Evolutionary conservation across 2,329 filamentous ascomycete species (phyloP).

Genomic region (Sporothrix globosa): DNA sequence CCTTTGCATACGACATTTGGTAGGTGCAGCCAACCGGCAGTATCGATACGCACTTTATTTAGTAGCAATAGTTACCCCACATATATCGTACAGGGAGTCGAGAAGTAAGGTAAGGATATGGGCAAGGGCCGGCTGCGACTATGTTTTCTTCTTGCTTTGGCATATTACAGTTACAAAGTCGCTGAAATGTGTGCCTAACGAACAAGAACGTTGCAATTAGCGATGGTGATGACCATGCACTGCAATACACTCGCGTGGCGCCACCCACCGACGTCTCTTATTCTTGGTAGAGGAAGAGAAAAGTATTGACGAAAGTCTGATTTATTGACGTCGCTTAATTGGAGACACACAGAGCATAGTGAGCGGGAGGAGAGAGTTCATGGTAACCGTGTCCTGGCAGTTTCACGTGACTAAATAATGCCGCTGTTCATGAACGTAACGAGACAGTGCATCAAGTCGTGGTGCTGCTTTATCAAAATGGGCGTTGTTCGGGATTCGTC

Average conservation of each 20-base stretch:
- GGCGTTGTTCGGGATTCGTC: constrained; percentile 13
- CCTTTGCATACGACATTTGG: not conserved
- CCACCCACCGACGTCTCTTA: not conserved
- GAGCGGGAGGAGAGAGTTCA: not conserved
- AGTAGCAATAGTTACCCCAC: constrained; percentile 27
- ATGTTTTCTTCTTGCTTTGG: not conserved
- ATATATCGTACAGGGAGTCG: not conserved
- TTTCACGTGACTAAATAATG: not conserved
- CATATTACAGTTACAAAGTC: not conserved
- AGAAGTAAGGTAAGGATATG: not conserved
- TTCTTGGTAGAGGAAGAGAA: not conserved
- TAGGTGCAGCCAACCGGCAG: not conserved
- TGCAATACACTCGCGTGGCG: not conserved
- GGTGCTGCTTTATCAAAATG: not conserved
- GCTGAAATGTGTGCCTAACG: not conserved
- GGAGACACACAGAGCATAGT: not conserved
- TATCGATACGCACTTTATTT: too few relatives aligned
- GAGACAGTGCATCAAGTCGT: not conserved
- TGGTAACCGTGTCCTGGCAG: too few relatives aligned
- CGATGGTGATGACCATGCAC: constrained; percentile 2
- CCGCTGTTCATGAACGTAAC: too few relatives aligned
- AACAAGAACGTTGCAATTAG: not conserved
- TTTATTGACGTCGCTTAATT: not conserved
- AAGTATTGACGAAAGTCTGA: not conserved
- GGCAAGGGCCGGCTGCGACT: constrained; percentile 13